These are phyloP conservation scores for Globisporangium perplexum DNA, from an alignment of 352 stramenopile genomes.

Conservation along the genomic window DNA sequence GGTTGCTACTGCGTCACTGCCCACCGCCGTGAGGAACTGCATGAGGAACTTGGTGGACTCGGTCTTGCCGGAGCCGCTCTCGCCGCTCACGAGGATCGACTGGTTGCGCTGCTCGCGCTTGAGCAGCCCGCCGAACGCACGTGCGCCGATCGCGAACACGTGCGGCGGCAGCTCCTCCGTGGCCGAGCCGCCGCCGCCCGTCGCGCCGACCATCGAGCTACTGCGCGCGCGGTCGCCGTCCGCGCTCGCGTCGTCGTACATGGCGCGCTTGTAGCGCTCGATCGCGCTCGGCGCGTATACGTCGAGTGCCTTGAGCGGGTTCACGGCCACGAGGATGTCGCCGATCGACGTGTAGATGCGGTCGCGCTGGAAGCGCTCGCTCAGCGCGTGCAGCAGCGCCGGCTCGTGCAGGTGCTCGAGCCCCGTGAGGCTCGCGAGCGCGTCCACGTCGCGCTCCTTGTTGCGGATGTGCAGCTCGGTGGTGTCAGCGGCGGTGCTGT, in stretches of 20 bases:
- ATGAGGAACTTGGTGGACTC: slow-evolving; percentile 97
- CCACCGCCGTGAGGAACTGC: slow-evolving; percentile 92
- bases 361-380: slow-evolving; percentile 65
- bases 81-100: slow-evolving; percentile 36
- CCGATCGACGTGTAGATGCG: slow-evolving; percentile 87
- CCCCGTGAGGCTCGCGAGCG: slow-evolving; percentile 59
- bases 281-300: slow-evolving; percentile 60
- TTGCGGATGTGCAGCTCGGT: slow-evolving; percentile 70
- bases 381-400: slow-evolving; percentile 73
- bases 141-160: slow-evolving; percentile 87
- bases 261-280: slow-evolving; percentile 57
- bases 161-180: slow-evolving; percentile 52
- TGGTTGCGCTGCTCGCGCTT: slow-evolving; percentile 36
- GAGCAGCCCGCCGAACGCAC: slow-evolving; percentile 76
- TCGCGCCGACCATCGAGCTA: slow-evolving; percentile 4
- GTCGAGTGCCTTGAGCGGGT: slow-evolving; percentile 72
- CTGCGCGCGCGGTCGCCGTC: slow-evolving; percentile 4
- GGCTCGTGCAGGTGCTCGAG: slow-evolving; percentile 84
- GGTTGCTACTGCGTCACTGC: slow-evolving; percentile 22
- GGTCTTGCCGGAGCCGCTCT: slow-evolving; percentile 89
- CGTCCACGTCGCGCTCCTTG: slow-evolving; percentile 39
- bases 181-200: slow-evolving; percentile 4
- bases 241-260: slow-evolving; percentile 15
- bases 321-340: slow-evolving; percentile 80
- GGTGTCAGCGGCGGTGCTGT: slow-evolving; percentile 14